Conservation (phyloP, 257 asterid species). For the Solanum clarkiae region DNA sequence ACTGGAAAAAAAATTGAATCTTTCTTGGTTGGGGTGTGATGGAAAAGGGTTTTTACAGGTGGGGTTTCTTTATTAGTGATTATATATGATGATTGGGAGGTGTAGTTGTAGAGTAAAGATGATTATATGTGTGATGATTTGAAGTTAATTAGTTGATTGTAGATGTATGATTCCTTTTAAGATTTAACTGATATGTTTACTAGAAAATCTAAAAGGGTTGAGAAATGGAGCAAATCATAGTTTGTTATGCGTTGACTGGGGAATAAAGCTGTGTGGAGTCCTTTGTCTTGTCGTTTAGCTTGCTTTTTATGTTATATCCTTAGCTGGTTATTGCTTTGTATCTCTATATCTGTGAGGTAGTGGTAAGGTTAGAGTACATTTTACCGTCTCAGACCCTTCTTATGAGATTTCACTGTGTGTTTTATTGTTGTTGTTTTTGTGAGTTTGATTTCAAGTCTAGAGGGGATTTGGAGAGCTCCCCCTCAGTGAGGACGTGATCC, state of each 20-base stretch:
- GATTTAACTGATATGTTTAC: not conserved
- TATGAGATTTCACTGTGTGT: no score
- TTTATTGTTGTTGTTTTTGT: not conserved
- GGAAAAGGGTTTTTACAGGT: not conserved
- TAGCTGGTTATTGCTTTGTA: not conserved
- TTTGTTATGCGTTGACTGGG: not conserved
- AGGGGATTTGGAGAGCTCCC: not conserved
- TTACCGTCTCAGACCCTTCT: no score
- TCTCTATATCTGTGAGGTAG: no score
- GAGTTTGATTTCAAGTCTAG: not conserved
- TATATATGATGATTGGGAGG: not conserved
- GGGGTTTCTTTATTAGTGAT: not conserved
- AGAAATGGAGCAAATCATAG: not conserved
- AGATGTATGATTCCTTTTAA: not conserved
- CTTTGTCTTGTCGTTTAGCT: not conserved
- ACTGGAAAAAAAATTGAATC: not conserved
- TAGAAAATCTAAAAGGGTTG: not conserved
- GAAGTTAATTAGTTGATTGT: not conserved
- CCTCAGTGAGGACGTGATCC: not conserved
- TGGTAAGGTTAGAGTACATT: no score
- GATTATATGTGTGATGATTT: not conserved
- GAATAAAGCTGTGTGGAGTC: not conserved
- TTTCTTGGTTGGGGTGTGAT: not conserved
- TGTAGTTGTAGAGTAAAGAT: not conserved
- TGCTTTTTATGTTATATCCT: not conserved